phyloP scores from a whole-genome alignment of 805 yeast species.

The Yamadazyma kitorensis region DNA sequence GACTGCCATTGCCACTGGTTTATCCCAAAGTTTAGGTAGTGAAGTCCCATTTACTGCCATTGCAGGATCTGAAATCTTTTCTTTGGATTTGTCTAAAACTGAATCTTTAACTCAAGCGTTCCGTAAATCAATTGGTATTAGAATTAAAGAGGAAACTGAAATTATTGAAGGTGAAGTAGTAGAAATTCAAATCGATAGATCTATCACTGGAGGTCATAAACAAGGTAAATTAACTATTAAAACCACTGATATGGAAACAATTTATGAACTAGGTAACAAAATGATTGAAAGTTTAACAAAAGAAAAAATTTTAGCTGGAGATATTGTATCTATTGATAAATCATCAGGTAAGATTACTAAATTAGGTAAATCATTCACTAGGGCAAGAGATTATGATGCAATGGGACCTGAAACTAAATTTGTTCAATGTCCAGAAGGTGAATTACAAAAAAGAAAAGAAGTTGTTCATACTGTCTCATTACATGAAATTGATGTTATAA shows the following conservation, averaged over 20 bases:
- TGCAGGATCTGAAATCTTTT: conserved; percentile 91
- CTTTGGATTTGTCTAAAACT: conserved; percentile 89
- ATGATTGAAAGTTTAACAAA: conserved; percentile 93
- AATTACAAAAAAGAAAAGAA: conserved; percentile 90
- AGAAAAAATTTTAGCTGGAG: conserved; percentile 96
- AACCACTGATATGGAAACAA: conserved; percentile 98
- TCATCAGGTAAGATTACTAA: conserved; percentile 92
- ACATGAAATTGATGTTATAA: conserved; percentile 96
- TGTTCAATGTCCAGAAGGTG: conserved; percentile 98
- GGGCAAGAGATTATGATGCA: conserved; percentile 97
- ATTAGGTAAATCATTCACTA: conserved; percentile 91
- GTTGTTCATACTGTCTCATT: conserved; percentile 97
- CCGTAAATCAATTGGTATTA: conserved; percentile 91
- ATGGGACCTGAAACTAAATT: conserved; percentile 98
- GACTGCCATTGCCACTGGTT: conserved; percentile 96
- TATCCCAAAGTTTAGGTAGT: conserved; percentile 65
- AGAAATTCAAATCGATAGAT: conserved; percentile 90
- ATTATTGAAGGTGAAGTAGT: conserved; percentile 98
- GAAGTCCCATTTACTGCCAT: conserved; percentile 94
- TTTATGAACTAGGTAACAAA: conserved; percentile 89
- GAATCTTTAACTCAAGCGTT: conserved; percentile 96
- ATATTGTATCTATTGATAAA: conserved; percentile 91
- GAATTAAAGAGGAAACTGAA: conserved; percentile 95
- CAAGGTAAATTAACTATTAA: conserved; percentile 97
- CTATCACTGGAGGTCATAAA: conserved; percentile 95